Evolutionary conservation across 164 flowering plant species (phyloP), one percentile per base, ranked within the genome.

Genomic region (Tinospora cordifolia): DNA sequence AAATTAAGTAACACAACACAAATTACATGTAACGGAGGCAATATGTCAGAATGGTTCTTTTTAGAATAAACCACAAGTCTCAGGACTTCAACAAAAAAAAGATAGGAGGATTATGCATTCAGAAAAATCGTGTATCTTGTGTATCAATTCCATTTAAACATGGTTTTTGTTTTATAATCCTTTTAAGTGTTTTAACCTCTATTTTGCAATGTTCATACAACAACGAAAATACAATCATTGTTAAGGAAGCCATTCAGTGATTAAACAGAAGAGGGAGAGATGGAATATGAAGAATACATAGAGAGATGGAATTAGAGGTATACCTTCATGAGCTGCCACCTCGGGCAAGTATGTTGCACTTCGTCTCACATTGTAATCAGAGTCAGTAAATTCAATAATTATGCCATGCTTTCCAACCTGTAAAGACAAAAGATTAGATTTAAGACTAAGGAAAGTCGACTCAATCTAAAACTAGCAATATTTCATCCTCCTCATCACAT

Each of bases 271-370:
- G 22, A n/a, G n/a, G n/a, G n/a, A 34, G 40, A 65, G 41, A 71
- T 15, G 21, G 38, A 70, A 67, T 24, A 57, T 27, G 47, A 60
- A 8, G 10, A 17, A 34, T 81, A 94, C 99, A n/a, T n/a, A n/a
- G n/a, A 34, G 40, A 65, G 41, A 71, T 15, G 21, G 38, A 70
- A 67, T 24, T 62, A 38, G 47, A 60, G 5, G 10, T n/a, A 34
- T 81, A 94, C 99, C 98, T 94, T 92, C 97, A 79, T 90, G 90
- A 41, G 93, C 92, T 74, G 98, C 92, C 59, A 94, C 86, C 79
- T 94, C 99, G 70, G 99, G 99, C 80, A 94, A 82, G 75, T 94
- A 94, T 21, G 98, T 92, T 70, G 99, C 99, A 77, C 90, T 92
- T 74, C 97, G 89, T 82, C 83, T 84, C 24, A 84, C 73, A 72